phyloP scores from a whole-genome alignment of 768 basidiomycete species.

The Pleurotus giganteus region DNA sequence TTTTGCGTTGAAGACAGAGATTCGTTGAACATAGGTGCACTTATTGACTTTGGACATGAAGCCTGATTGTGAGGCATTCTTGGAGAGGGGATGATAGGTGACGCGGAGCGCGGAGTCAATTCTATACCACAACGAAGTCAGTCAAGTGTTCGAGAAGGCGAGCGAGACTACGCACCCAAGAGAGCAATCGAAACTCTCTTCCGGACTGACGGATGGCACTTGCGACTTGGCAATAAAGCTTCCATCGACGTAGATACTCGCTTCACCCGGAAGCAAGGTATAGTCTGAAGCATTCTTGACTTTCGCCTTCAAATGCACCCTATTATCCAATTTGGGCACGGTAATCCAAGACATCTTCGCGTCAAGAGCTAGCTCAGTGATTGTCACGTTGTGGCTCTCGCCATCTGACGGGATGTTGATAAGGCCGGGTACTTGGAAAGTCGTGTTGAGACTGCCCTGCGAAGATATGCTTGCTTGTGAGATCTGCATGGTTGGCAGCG shows the following conservation, averaged over 20 bases:
- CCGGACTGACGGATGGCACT: conserved; percentile 39
- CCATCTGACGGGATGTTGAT: conserved; percentile 41
- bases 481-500: not conserved
- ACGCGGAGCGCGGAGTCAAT: conserved; percentile 39
- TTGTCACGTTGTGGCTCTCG: conserved; percentile 38
- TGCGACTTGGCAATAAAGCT: conserved; percentile 50
- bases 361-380: conserved; percentile 33
- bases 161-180: conserved; percentile 34
- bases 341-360: conserved; percentile 42
- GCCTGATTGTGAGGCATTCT: conserved; percentile 31
- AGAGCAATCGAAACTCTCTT: conserved; percentile 44
- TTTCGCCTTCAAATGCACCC: conserved; percentile 42
- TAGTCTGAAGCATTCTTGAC: conserved; percentile 56
- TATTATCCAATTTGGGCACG: conserved; percentile 36
- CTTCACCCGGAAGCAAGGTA: conserved; percentile 44
- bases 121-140: conserved; percentile 19
- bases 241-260: conserved; percentile 54
- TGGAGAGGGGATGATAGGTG: conserved; percentile 35
- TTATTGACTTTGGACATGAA: conserved; percentile 32
- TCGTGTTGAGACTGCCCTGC: conserved; percentile 37
- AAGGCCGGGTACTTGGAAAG: conserved; percentile 38
- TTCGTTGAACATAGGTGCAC: conserved; percentile 32
- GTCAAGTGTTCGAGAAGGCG: not conserved
- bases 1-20: conserved; percentile 39
- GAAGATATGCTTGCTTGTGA: conserved; percentile 25